Evolutionary conservation across 257 asterid species (phyloP).

Genomic region (Solanum lycopersicoides): DNA sequence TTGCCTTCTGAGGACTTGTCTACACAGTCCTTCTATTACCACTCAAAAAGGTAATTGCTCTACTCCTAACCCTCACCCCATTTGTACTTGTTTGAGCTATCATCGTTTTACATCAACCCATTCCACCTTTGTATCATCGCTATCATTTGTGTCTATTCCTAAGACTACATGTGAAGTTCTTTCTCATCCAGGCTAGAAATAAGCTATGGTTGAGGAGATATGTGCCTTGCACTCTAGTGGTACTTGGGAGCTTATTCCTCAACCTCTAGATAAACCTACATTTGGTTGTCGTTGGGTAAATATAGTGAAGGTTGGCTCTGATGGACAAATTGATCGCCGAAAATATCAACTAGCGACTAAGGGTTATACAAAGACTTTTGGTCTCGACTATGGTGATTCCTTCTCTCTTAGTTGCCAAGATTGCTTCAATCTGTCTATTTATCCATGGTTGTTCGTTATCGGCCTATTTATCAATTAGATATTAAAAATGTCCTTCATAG

Average conservation of each 20-base stretch:
- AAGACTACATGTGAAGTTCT: neutral
- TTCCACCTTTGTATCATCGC: neutral
- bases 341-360: neutral
- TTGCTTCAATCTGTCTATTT: neutral
- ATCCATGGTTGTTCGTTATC: neutral
- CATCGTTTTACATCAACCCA: neutral
- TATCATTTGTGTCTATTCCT: neutral
- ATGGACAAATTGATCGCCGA: neutral
- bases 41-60: neutral
- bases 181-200: neutral
- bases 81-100: neutral
- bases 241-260: neutral
- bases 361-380: neutral
- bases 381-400: neutral
- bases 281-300: neutral
- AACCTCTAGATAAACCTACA: neutral
- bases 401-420: neutral
- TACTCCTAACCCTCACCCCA: neutral
- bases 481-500: neutral
- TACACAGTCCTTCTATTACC: neutral
- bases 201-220: neutral
- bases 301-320: neutral
- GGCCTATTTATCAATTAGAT: neutral
- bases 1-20: neutral
- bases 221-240: neutral